Evolutionary conservation across 306 rosid species (phyloP), one percentile per base, ranked within the genome.

Genomic region (Gillenia trifoliata): DNA sequence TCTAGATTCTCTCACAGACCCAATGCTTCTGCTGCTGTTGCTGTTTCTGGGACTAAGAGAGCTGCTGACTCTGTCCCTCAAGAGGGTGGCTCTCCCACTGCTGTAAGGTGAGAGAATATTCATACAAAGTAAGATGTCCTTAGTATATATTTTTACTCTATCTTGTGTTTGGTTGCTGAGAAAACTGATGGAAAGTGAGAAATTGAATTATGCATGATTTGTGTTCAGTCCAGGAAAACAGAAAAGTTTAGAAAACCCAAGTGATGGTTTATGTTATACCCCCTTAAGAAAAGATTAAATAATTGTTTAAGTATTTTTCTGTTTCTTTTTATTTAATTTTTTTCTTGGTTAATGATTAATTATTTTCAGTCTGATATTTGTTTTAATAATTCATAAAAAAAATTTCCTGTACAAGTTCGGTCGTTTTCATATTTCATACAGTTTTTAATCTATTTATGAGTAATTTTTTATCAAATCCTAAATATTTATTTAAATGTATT

Each of bases 11-110:
- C 88, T 5, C 83, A 76, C 57, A 85, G 85, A 62, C 75, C 63
- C 49, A 10, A 28, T 73, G 56, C 47, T 34, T 31, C 78, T 66
- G 45, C 64, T 38, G 76, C 54, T 80, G 79, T 36, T 66, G 25
- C 81, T 81, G 85, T 86, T 70, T 75, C 91, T 74, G 93, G 91
- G 6, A 87, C 83, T 29, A 89, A 89, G 66, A 87, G 93, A 78
- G 81, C 88, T 64, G 93, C 93, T 57, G 93, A 89, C 54, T 78
- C 88, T 78, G 89, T 72, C 79, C 29, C 86, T 23, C 89, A 71
- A 15, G 89, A 83, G 6, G 79, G 81, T 71, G 93, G 88, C 31
- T 86, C 87, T 81, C 84, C 91, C 54, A 79, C 89, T 71, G 71
- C 75, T 81, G 84, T 26, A 73, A 85, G 89, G 93, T 86, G 30